Percentiles rank a stretch among this genome's conserved stretches.
These are phyloP conservation scores for Zygosaccharomyces pseudobailii DNA, from an alignment of 1,139 yeast species.

Conservation along the genomic window DNA sequence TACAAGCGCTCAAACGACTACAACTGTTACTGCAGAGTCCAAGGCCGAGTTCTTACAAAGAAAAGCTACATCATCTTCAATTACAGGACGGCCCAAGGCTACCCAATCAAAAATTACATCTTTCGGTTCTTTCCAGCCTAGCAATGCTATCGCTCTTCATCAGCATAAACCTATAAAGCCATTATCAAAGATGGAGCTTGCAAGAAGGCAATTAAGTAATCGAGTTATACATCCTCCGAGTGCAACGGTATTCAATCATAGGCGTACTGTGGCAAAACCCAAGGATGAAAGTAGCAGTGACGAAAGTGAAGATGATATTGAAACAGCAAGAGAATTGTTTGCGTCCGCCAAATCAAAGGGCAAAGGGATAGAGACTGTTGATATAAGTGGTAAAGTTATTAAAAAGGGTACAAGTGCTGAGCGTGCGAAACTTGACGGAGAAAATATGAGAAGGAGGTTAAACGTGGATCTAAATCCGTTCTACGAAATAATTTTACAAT, in stretches of 20 bases:
- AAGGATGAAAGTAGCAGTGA: constrained; percentile 33
- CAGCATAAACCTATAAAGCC: constrained; percentile 42
- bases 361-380: constrained; percentile 33
- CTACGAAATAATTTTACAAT: constrained; percentile 61
- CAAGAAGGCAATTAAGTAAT: constrained; percentile 34
- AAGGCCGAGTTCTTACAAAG: constrained; percentile 29
- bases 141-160: constrained; percentile 38
- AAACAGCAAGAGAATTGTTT: constrained; percentile 35
- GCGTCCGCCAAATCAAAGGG: constrained; percentile 30
- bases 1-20: constrained; percentile 4
- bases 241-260: constrained; percentile 71
- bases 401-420: constrained; percentile 26
- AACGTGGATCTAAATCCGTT: constrained; percentile 75
- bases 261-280: constrained; percentile 10
- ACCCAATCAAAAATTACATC: constrained; percentile 48
- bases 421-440: constrained; percentile 60
- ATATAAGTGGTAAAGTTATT: constrained; percentile 30
- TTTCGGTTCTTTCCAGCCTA: constrained; percentile 37
- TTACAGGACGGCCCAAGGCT: constrained; percentile 31
- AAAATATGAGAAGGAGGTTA: constrained; percentile 72
- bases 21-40: constrained; percentile 16
- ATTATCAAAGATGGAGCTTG: constrained; percentile 36
- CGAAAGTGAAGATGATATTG: constrained; percentile 35
- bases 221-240: constrained; percentile 58
- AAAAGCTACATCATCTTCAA: constrained; percentile 28